Evolutionary conservation across 177 flowering plant genomes (phyloP).

Genomic region (Vitis hybrid): DNA sequence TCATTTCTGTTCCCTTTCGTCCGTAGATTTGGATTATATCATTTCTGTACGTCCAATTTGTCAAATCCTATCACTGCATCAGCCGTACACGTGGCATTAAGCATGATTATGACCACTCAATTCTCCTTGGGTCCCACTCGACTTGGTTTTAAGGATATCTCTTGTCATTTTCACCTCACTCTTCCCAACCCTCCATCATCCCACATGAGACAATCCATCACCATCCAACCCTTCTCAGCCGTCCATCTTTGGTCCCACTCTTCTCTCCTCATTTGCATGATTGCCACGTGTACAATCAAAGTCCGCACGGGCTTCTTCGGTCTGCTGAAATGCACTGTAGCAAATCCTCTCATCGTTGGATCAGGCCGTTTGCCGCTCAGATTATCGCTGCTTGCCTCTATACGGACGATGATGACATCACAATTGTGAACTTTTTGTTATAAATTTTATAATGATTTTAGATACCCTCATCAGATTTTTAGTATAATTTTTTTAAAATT

Average conservation of each 20-base stretch:
- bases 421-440: too few species aligned
- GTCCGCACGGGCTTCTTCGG: too few species aligned
- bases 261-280: too few species aligned
- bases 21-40: slow-evolving; percentile 13
- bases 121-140: slow-evolving; percentile 8
- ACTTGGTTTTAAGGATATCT: neutral
- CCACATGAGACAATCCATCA: slow-evolving; percentile 19
- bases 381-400: too few species aligned
- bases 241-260: neutral
- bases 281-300: neutral
- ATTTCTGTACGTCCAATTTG: neutral
- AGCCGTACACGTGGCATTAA: slow-evolving; percentile 12
- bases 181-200: slow-evolving; percentile 7
- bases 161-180: slow-evolving; percentile 10
- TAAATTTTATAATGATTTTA: too few species aligned
- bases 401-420: too few species aligned
- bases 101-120: slow-evolving; percentile 13
- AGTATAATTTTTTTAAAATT: too few species aligned
- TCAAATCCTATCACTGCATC: neutral
- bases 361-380: too few species aligned
- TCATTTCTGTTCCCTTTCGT: neutral
- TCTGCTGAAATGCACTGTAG: too few species aligned
- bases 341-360: too few species aligned
- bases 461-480: too few species aligned
- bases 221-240: neutral